A percentile compares a stretch with the other conserved stretches of the same genome.
phyloP scores from a whole-genome alignment of 176 grass and related monocot species.

The Bolboschoenus planiculmis region DNA sequence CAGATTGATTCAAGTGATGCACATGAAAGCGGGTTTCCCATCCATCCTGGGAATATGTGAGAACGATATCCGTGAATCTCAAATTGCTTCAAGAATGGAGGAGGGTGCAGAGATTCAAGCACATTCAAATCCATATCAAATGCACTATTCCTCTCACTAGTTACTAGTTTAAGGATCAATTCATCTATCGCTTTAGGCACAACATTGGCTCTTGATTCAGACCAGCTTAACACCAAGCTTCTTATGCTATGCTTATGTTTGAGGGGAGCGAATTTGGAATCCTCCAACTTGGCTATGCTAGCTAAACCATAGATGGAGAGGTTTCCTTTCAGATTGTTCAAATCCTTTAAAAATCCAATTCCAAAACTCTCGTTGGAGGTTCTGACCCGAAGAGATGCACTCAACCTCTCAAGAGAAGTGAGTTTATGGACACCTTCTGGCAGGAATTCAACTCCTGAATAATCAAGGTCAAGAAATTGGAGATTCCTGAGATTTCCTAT shows the following conservation, averaged over 20 bases:
- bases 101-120: constrained; percentile 16
- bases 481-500: constrained; percentile 21
- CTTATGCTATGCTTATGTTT: constrained; percentile 2
- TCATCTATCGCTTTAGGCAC: not conserved
- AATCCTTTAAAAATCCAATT: constrained; percentile 16
- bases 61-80: not conserved
- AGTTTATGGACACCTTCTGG: not conserved
- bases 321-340: constrained; percentile 14
- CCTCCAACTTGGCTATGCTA: not conserved
- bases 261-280: not conserved
- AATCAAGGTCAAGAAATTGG: constrained; percentile 3
- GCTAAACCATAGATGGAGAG: constrained; percentile 11
- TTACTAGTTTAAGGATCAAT: not conserved
- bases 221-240: constrained; percentile 8
- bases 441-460: not conserved
- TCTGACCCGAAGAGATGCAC: not conserved
- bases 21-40: constrained; percentile 17
- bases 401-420: not conserved
- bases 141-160: not conserved
- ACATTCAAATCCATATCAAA: not conserved
- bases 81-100: constrained; percentile 19
- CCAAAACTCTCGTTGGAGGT: too few relatives aligned
- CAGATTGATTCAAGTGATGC: constrained; percentile 8
- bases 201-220: not conserved
- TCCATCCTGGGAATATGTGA: constrained; percentile 19